These are phyloP conservation scores for Pseudogymnoascus sp. DNA, from an alignment of 2,329 filamentous ascomycete species.

Conservation along the genomic window DNA sequence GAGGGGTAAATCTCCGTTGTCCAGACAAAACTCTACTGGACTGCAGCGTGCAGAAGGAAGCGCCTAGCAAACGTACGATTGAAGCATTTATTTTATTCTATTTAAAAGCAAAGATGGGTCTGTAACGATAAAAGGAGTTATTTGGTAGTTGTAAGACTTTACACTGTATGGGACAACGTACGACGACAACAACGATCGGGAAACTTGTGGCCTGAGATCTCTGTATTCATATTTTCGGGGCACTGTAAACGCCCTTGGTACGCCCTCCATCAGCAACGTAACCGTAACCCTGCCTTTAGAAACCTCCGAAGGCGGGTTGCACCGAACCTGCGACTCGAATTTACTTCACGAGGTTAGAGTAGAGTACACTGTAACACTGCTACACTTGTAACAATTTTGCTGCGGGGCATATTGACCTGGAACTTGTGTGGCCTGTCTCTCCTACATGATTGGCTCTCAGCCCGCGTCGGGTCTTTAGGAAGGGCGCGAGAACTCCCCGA, in stretches of 20 bases:
- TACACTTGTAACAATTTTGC: not conserved
- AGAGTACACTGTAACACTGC: not conserved
- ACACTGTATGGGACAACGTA: not conserved
- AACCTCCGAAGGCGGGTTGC: not conserved
- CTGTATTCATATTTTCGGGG: not conserved
- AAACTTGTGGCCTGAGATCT: not conserved
- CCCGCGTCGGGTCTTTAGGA: not conserved
- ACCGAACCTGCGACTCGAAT: not conserved
- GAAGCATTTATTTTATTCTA: not conserved
- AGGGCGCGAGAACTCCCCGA: slow-evolving; percentile 2
- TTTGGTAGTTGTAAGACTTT: not conserved
- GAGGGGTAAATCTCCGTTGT: slow-evolving; percentile 1
- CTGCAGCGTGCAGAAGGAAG: not conserved
- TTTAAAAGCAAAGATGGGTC: not conserved
- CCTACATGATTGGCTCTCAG: not conserved
- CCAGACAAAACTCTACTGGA: not conserved
- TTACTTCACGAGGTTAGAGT: not conserved
- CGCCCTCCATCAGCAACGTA: not conserved
- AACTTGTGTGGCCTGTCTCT: not conserved
- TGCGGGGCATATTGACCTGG: not conserved
- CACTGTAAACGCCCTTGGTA: not conserved
- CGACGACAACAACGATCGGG: not conserved
- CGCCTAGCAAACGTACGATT: not conserved
- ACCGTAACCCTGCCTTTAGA: not conserved
- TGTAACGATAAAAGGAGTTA: not conserved